Conservation (phyloP, 345 rosid species). For the Gossypium thurberi region DNA sequence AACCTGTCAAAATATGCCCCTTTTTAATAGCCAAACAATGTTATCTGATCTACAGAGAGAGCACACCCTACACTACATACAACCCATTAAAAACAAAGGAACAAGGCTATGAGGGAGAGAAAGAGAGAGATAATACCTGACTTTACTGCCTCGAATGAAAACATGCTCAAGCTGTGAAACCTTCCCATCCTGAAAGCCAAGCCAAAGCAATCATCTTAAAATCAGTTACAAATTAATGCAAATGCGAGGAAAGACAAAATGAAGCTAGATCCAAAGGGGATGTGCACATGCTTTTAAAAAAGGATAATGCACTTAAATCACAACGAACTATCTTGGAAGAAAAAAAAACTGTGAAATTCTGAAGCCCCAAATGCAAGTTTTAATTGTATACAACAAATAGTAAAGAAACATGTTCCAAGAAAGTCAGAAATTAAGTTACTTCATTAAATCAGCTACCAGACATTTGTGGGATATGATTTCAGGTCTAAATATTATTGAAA, state of each 20-base stretch:
- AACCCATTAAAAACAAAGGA: not conserved
- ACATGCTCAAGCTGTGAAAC: conserved; percentile 97
- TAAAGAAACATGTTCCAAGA: not conserved
- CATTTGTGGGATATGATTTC: not conserved
- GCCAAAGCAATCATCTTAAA: conserved; percentile 10
- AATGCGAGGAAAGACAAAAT: not conserved
- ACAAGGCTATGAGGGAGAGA: not conserved
- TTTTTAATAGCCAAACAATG: not conserved
- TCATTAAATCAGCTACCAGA: not conserved
- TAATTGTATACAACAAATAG: not conserved
- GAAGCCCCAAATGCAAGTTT: not conserved
- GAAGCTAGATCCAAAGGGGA: not conserved
- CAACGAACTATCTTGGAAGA: not conserved
- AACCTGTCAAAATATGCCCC: conserved; percentile 44
- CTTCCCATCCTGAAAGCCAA: conserved; percentile 71
- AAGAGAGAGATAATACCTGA: conserved; percentile 44
- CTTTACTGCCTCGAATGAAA: conserved; percentile 96
- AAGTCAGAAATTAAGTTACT: not conserved
- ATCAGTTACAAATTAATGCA: not conserved
- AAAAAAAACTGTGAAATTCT: not conserved
- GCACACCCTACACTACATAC: not conserved
- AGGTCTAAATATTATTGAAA: not conserved
- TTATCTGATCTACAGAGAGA: not conserved
- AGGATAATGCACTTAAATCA: not conserved
- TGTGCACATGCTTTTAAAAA: not conserved